These are phyloP conservation scores for Hibiscus trionum DNA, from an alignment of 345 rosid species.

Conservation along the genomic window DNA sequence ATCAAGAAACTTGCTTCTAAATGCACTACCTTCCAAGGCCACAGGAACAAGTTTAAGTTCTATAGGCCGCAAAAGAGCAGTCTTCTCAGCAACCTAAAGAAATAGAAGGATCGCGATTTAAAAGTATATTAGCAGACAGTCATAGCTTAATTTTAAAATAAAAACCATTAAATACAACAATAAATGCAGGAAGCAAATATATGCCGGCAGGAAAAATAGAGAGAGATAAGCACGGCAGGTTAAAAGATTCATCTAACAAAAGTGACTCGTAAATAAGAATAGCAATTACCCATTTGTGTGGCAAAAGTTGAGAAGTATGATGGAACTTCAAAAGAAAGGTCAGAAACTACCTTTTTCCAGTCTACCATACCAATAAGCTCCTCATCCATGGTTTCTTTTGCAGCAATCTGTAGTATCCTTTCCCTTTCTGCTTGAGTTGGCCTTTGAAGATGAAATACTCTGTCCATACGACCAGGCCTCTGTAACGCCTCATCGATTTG, in stretches of 20 bases:
- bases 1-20: conserved; percentile 87
- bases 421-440: conserved; percentile 92
- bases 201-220: not conserved
- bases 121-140: not conserved
- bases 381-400: conserved; percentile 82
- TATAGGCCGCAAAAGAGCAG: conserved; percentile 70
- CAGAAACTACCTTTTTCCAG: conserved; percentile 69
- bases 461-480: conserved; percentile 97
- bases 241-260: not conserved
- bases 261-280: not conserved
- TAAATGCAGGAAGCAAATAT: not conserved
- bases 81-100: conserved; percentile 86
- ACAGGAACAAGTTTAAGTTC: conserved; percentile 90
- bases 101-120: conserved; percentile 17
- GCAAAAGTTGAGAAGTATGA: not conserved
- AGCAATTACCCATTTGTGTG: not conserved
- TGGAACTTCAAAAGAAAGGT: not conserved
- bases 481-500: conserved; percentile 87
- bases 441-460: conserved; percentile 81
- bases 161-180: not conserved
- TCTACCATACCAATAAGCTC: conserved; percentile 70
- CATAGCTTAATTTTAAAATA: not conserved
- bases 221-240: not conserved
- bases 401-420: conserved; percentile 61
- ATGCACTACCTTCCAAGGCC: conserved; percentile 91